Base-by-base conservation (phyloP, 306 rosid species). In the Malus sylvestris region DNA sequence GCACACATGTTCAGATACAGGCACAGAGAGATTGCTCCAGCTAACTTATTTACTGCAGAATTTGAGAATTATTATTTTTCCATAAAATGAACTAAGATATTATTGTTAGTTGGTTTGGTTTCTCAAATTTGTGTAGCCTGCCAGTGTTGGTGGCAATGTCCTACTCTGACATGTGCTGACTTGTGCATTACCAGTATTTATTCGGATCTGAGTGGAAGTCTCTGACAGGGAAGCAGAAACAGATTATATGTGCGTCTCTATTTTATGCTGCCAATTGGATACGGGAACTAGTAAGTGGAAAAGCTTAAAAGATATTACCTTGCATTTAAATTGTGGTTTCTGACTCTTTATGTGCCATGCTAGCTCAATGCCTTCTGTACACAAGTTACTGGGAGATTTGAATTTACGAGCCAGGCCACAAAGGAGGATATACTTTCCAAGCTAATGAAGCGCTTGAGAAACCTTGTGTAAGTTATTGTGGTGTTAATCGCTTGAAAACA, bases 251-350 rank as follows among this genome's bases (percentile, higher is more conserved):
- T 64, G 76, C 74, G 29, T 80, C 81, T 44, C 66, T 83, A 59
- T 83, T 72, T 45, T 83, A 83, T 67, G 86, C 84, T n/a, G 71
- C 79, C 73, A 83, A 83, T 74, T 83, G 86, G 86, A 83, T 83
- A 57, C 68, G 84, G 51, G 86, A 83, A 61, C 78, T 83, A 57
- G 86, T 83, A 72, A 59, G 80, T 53, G 67, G 3, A 46, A 35
- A 52, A 52, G 65, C 44, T 44, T 58, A 22, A 14, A 51, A 64
- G 52, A 20, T 38, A 22, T 9, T 64, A 46, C 38, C 23, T 15
- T 67, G 45, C 51, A 27, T 66, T 29, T 18, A 55, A 11, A 63
- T 32, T 32, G 49, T 53, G 20, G 76, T 76, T 68, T 63, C 30
- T 46, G 60, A 57, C 71, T 5, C 19, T 23, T 42, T 61, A n/a